phyloP scores from a whole-genome alignment of 257 asterid genomes.

The Mentha longifolia region DNA sequence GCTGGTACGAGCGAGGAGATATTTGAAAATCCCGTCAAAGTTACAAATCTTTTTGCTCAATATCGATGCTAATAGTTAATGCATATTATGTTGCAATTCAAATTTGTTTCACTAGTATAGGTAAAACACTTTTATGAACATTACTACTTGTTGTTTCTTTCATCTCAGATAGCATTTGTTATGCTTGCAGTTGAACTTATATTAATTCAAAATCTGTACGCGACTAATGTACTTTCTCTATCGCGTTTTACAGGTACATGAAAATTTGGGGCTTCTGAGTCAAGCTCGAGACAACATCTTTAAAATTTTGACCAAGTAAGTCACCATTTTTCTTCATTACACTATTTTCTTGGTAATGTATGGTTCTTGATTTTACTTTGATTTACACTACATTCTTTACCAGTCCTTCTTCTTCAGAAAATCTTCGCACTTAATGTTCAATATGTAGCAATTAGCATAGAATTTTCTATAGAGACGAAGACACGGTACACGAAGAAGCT shows the following conservation, averaged over 20 bases:
- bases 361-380: neutral
- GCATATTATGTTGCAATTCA: neutral
- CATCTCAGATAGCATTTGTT: neutral
- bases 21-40: too few species aligned
- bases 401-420: neutral
- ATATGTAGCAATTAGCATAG: neutral
- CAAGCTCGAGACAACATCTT: constrained; percentile 82
- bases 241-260: constrained; percentile 58
- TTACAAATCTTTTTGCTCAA: too few species aligned
- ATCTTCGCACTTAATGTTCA: neutral
- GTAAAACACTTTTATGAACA: neutral
- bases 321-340: neutral
- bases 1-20: too few species aligned
- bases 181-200: too few species aligned
- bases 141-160: neutral
- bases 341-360: neutral
- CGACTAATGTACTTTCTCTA: constrained; percentile 23
- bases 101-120: neutral
- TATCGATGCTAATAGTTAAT: neutral
- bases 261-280: constrained; percentile 70
- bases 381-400: neutral
- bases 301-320: constrained; percentile 65
- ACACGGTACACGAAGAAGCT: neutral
- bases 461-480: neutral
- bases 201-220: too few species aligned